Base-by-base conservation (phyloP, 768 basidiomycete species). In the Coprinopsis marcescibilis region DNA sequence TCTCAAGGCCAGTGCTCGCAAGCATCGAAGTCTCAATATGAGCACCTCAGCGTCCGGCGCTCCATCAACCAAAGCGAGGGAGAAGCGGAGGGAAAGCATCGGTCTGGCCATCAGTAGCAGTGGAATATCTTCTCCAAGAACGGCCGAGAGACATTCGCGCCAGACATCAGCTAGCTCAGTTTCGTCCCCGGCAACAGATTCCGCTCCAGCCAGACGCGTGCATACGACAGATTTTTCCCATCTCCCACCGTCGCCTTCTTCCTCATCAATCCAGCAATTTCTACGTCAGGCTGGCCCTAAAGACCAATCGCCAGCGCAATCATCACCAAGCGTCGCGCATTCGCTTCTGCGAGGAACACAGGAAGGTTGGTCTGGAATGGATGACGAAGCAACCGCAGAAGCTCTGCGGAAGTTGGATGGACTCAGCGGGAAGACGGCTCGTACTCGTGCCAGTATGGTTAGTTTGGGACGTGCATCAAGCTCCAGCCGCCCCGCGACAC, bases 361-460 rank as follows among this genome's bases (percentile, higher is more conserved):
- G 61, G 85, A 90, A 61, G 90, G 90, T 21, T 92, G 89, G 89
- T 84, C 84, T 13, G 87, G 80, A 50, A 73, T 92, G 56, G 85
- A 90, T 56, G 90, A 94, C 59, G 83, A 89, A 56, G 84, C 85
- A 13, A 93, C 95, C 5, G 88, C 81, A 5, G 93, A 95, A 57
- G 90, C 91, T 7, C 71, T 99, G 27, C 80, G 93, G 45, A 96
- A 95, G 66, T 67, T 99, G 20, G 95, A 99, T 57, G 95, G 95
- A 0, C 62, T 96, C 10, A 78, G 78, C 10, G 84, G 84, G 1
- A 88, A 85, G 60, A 81, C 76, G 29, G 79, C 85, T 8, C 78
- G 86, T 39, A 79, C 86, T 10, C 78, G 89, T 20, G 83, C 86
- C 3, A 91, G 89, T 55, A 70, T 89, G 48, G 75, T 75, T 40